phyloP scores from a whole-genome alignment of 2,329 filamentous ascomycete genomes.

The Diaporthe capsici region DNA sequence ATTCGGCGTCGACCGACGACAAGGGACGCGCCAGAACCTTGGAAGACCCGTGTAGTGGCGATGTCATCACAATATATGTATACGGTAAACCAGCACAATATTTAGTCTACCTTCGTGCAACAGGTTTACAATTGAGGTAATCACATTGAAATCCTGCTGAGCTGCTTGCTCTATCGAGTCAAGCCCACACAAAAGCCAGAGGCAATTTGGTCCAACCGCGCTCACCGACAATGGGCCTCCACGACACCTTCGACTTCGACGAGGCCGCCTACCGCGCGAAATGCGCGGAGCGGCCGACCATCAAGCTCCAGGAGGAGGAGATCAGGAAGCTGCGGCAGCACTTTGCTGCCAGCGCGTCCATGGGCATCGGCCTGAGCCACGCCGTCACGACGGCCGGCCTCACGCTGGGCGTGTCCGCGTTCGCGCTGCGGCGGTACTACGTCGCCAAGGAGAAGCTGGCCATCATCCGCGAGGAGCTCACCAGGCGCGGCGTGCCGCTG shows the following conservation, averaged over 20 bases:
- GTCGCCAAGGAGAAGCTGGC: slow-evolving; percentile 38
- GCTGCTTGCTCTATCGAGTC: not conserved
- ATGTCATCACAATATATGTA: not conserved
- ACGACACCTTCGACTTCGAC: slow-evolving; percentile 40
- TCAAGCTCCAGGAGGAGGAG: slow-evolving; percentile 40
- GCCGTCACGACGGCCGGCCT: slow-evolving; percentile 39
- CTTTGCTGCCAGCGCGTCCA: slow-evolving; percentile 39
- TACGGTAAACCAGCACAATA: not conserved
- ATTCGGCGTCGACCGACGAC: slow-evolving; percentile 3
- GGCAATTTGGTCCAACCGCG: not conserved
- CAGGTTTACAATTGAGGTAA: not conserved
- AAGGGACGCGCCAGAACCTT: slow-evolving; percentile 11
- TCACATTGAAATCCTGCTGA: not conserved
- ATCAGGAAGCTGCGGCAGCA: slow-evolving; percentile 40
- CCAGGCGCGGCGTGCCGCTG: slow-evolving; percentile 36
- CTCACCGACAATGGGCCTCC: slow-evolving; percentile 35
- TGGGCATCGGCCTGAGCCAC: slow-evolving; percentile 38
- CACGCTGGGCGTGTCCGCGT: slow-evolving; percentile 39
- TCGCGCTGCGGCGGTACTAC: slow-evolving; percentile 38
- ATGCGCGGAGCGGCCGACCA: slow-evolving; percentile 35
- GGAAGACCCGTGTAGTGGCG: not conserved
- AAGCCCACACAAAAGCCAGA: not conserved
- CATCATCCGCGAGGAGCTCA: slow-evolving; percentile 41
- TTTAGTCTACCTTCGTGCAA: not conserved
- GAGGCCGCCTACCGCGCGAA: slow-evolving; percentile 39